A percentile compares a stretch with the other conserved stretches of the same genome.
phyloP scores from a whole-genome alignment of 371 early-diverging fungal genomes.

The Actinomortierella ambigua region DNA sequence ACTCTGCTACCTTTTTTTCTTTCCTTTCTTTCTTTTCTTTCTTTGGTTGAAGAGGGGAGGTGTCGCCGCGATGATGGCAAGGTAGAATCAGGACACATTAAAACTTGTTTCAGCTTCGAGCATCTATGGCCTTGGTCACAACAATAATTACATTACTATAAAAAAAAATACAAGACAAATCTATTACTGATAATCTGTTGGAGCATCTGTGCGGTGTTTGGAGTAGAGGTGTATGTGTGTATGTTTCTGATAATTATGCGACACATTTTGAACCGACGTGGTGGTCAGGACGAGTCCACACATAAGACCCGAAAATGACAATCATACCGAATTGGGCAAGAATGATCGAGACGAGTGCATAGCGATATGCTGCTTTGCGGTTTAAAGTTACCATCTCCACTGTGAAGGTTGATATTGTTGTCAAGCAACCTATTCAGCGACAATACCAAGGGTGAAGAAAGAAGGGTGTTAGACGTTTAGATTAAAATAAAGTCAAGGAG shows the following conservation, averaged over 20 bases:
- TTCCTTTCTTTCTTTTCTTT: neutral
- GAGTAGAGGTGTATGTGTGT: too few relatives aligned
- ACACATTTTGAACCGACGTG: too few relatives aligned
- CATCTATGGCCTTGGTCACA: too few relatives aligned
- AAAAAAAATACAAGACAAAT: neutral
- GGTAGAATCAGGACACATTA: neutral
- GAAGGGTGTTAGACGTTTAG: too few relatives aligned
- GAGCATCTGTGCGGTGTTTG: too few relatives aligned
- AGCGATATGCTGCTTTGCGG: constrained; percentile 48
- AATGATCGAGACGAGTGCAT: constrained; percentile 53
- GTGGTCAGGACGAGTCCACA: constrained; percentile 49
- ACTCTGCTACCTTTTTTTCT: too few relatives aligned
- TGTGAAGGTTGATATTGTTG: constrained; percentile 77
- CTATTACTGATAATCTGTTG: neutral
- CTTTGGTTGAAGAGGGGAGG: neutral
- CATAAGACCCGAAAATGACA: constrained; percentile 54
- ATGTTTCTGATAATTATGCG: too few relatives aligned
- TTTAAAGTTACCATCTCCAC: constrained; percentile 56
- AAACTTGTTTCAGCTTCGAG: neutral
- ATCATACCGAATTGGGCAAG: constrained; percentile 57
- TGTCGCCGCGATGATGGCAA: neutral
- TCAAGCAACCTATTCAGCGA: constrained; percentile 72
- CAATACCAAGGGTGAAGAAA: too few relatives aligned
- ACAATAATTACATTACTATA: neutral
- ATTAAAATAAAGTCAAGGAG: too few relatives aligned